A percentile compares a stretch with the other conserved stretches of the same genome.
Evolutionary conservation across 192 early-diverging fungal genomes (phyloP).

Genomic region (Umbelopsis sp.): DNA sequence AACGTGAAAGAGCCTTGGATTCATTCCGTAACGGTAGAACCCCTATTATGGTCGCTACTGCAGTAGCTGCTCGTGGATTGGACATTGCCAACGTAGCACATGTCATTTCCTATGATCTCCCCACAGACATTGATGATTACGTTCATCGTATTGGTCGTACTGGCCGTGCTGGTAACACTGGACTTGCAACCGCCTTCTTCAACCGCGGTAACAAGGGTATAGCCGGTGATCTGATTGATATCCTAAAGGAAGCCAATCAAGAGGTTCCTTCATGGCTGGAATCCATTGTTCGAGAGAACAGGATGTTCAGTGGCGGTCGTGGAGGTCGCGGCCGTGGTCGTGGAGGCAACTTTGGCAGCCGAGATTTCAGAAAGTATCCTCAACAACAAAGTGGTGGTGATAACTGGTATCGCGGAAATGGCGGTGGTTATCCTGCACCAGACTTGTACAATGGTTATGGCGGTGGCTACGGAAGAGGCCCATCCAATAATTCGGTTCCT

Average conservation of each 20-base stretch:
- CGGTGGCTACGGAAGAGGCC: conserved; percentile 4
- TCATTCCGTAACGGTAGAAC: conserved; percentile 83
- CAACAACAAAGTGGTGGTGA: conserved; percentile 8
- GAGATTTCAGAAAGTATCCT: conserved; percentile 23
- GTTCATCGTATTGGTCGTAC: conserved; percentile 99
- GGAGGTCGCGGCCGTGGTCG: conserved; percentile 33
- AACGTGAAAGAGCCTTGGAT: conserved; percentile 90
- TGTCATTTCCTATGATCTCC: conserved; percentile 95
- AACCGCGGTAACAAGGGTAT: conserved; percentile 84
- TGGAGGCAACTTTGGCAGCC: conserved; percentile 28
- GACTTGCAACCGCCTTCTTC: conserved; percentile 93
- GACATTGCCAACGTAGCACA: conserved; percentile 82
- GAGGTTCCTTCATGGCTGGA: conserved; percentile 86
- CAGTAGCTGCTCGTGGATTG: conserved; percentile 95
- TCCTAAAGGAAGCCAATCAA: conserved; percentile 93
- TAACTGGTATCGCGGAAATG: conserved; percentile 19
- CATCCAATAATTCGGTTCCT: conserved; percentile 15
- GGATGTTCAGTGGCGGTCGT: conserved; percentile 18
- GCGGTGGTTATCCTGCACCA: conserved; percentile 16
- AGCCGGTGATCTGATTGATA: conserved; percentile 81
- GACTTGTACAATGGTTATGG: conserved; percentile 13
- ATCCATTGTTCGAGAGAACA: conserved; percentile 63
- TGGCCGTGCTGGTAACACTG: conserved; percentile 94
- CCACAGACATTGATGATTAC: conserved; percentile 96
- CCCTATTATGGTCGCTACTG: conserved; percentile 93